Evolutionary conservation across 164 flowering plant species (phyloP), one percentile per base, ranked within the genome.

Genomic region (Paratinospora sagittata): DNA sequence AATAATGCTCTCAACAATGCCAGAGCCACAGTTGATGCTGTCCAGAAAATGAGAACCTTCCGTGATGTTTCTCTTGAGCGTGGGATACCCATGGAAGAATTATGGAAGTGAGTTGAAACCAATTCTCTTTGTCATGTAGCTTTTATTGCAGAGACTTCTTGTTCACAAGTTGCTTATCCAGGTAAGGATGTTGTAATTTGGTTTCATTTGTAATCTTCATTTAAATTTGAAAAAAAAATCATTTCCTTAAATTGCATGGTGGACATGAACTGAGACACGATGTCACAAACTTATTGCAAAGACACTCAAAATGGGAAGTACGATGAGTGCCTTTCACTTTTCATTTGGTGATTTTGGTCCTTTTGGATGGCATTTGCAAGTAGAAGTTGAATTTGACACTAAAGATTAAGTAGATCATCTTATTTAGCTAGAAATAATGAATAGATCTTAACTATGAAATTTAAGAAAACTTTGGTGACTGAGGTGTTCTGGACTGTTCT

Each of bases 41-140:
- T 92, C 24, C 84, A 77, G 80, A 79, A 84, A 70, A 92, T 95
- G 97, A 88, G 89, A 79, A 91, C 85, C 65, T 90, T 91, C 73
- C 68, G 87, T 36, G 90, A 92, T 36, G 97, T 91, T 65, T 92
- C 99, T 65, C 78, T 49, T 21, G 86, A 92, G 8, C 91, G 97
- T 60, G 97, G 97, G 33, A 95, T 95, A 69, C 97, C 99, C 14
- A 87, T 95, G 97, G 99, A 95, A 82, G 93, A 92, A 74, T 83
- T 95, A 21, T 92, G 97, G 97, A 90, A 92, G 84, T 92, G 85
- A 89, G 43, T 58, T 36, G 43, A 7, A 55, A 12, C 27, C 70
- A 58, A 12, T 1, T n/a, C 41, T 52, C 19, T 66, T 52, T 21
- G 57, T 61, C 23, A 21, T n/a, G 34, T 47, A 49, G 68, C 17